Conservation (phyloP, 495 filamentous ascomycete genomes). For the Saxispiralis lemnorum region DNA sequence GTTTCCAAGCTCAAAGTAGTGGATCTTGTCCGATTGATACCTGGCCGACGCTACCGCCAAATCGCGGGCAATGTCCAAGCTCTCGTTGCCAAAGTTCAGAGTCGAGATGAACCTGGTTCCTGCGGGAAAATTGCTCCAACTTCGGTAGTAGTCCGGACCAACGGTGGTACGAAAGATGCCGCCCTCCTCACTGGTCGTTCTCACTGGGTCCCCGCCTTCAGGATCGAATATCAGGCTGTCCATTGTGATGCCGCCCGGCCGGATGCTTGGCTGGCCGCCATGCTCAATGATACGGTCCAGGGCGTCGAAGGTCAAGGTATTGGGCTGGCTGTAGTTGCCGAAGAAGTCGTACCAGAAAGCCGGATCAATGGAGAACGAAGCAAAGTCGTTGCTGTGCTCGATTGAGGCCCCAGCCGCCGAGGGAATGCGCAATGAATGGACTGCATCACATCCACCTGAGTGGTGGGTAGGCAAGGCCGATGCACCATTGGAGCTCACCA, state of each 20-base stretch:
- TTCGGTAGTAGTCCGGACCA: conserved; percentile 2
- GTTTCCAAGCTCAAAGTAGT: conserved; percentile 3
- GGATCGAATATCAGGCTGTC: conserved; percentile 3
- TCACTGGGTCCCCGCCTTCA: background rate
- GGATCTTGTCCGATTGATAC: background rate
- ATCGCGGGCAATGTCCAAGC: background rate
- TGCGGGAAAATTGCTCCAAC: background rate
- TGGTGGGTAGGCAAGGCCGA: too few relatives aligned
- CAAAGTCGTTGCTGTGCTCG: background rate
- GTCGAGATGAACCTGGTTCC: conserved; percentile 1
- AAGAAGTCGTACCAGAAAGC: conserved; percentile 5
- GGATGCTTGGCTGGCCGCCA: background rate
- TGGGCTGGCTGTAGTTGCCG: conserved; percentile 2
- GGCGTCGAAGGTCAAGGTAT: background rate
- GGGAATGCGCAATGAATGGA: background rate
- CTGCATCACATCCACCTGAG: too few relatives aligned
- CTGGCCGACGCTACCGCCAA: background rate
- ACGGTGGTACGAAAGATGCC: conserved; percentile 1
- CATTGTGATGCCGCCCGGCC: conserved; percentile 3
- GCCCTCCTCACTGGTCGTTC: background rate
- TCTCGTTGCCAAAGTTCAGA: conserved; percentile 3
- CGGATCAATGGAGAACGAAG: conserved; percentile 3
- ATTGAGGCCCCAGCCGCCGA: background rate
- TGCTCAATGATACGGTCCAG: background rate
- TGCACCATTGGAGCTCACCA: too few relatives aligned